These are phyloP conservation scores for Suhomyces atakaporum DNA, from an alignment of 1,139 yeast species.

Conservation along the genomic window DNA sequence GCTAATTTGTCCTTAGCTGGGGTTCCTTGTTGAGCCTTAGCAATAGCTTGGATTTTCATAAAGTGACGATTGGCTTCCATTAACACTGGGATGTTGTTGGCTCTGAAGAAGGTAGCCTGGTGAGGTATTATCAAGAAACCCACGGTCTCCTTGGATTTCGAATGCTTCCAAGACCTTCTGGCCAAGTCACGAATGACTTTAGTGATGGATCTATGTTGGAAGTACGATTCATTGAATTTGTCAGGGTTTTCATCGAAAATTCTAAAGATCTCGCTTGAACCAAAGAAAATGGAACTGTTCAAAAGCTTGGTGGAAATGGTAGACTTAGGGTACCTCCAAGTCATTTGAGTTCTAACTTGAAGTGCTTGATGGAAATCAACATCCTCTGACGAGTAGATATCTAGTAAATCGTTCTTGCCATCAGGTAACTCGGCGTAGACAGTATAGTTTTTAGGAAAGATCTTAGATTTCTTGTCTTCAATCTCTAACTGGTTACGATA, in stretches of 20 bases:
- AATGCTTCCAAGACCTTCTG: constrained; percentile 88
- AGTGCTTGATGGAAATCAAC: constrained; percentile 70
- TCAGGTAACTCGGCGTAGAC: constrained; percentile 56
- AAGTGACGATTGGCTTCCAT: constrained; percentile 89
- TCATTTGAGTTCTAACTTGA: constrained; percentile 78
- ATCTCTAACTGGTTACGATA: constrained; percentile 74
- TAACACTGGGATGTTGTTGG: constrained; percentile 76
- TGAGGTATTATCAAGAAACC: constrained; percentile 66
- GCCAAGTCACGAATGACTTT: constrained; percentile 85
- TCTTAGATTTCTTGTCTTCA: constrained; percentile 66
- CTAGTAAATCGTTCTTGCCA: constrained; percentile 60
- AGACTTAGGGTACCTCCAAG: constrained; percentile 84
- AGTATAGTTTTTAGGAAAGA: constrained; percentile 52
- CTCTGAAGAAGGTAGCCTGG: constrained; percentile 68
- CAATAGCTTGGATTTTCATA: constrained; percentile 53
- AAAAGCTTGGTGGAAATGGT: constrained; percentile 74
- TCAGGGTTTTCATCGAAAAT: constrained; percentile 33
- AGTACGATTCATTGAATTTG: constrained; percentile 41
- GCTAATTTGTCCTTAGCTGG: constrained; percentile 58
- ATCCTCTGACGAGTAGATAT: constrained; percentile 64
- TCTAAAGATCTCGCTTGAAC: constrained; percentile 54
- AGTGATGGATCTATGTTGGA: constrained; percentile 52
- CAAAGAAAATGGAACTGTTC: constrained; percentile 80
- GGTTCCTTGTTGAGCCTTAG: constrained; percentile 28
- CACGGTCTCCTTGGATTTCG: constrained; percentile 56